A percentile compares a stretch with the other conserved stretches of the same genome.
Conservation (phyloP, 2,329 filamentous ascomycete genomes). For the Epichloe bromicola region DNA sequence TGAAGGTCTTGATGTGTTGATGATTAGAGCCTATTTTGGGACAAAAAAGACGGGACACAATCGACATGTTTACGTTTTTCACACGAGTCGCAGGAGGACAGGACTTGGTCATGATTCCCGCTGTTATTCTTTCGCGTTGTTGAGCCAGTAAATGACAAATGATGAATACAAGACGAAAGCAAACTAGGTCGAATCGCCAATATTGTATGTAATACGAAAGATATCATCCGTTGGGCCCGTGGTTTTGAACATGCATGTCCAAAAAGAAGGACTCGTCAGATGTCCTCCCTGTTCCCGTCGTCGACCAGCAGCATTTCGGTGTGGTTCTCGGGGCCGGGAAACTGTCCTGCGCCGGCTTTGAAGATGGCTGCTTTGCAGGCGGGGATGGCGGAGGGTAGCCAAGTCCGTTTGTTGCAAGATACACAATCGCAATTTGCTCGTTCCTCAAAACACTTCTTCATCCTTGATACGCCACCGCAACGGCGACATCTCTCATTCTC, state of each 20-base stretch:
- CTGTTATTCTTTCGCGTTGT: background rate
- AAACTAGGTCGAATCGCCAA: too few species aligned
- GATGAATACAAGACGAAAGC: background rate
- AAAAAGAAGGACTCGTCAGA: conserved; percentile 15
- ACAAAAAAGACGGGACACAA: background rate
- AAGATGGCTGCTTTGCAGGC: conserved; percentile 29
- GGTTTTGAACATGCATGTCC: too few species aligned
- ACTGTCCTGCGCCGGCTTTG: too few species aligned
- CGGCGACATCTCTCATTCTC: too few species aligned
- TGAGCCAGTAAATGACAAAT: conserved; percentile 2
- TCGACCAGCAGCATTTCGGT: too few species aligned
- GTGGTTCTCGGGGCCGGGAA: too few species aligned
- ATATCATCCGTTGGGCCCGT: too few species aligned
- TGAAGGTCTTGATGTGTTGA: conserved; percentile 22
- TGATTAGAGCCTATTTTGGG: conserved; percentile 13
- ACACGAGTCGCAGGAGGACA: background rate
- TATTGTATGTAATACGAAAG: too few species aligned
- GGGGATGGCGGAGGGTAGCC: conserved; percentile 21
- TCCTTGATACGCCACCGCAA: too few species aligned
- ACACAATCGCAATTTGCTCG: too few species aligned
- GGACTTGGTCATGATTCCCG: background rate
- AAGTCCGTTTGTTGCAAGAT: too few species aligned
- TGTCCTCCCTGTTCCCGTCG: conserved; percentile 39
- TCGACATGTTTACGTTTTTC: background rate
- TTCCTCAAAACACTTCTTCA: too few species aligned